Conservation (phyloP, 2,329 filamentous ascomycete species). For the Aspergillus sp. region DNA sequence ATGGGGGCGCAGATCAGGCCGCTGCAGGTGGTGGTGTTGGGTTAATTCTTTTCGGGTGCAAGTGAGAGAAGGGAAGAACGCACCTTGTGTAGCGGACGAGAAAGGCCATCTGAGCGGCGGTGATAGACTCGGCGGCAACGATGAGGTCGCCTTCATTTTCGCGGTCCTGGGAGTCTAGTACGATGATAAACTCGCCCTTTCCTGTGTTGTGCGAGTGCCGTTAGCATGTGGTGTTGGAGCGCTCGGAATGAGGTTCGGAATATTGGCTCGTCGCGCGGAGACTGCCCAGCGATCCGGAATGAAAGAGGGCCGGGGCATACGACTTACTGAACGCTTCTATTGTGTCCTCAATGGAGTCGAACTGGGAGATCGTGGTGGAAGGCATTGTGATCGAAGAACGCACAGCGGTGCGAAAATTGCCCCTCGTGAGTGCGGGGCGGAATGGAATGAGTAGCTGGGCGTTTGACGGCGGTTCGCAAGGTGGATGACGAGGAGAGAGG, state of each 20-base stretch:
- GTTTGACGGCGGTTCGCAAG: background rate
- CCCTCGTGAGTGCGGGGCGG: conserved; percentile 22
- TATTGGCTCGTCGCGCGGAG: background rate
- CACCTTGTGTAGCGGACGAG: conserved; percentile 81
- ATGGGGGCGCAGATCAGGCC: conserved; percentile 91
- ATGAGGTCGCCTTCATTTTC: conserved; percentile 99
- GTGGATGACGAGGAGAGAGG: background rate
- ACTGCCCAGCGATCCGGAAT: background rate
- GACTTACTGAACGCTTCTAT: conserved; percentile 42
- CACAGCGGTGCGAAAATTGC: conserved; percentile 16
- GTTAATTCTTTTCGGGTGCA: background rate
- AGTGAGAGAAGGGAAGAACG: background rate
- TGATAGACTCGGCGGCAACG: conserved; percentile 82
- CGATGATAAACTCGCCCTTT: conserved; percentile 88
- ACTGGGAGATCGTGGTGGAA: conserved; percentile 33
- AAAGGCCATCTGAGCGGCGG: conserved; percentile 90
- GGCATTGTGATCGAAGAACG: conserved; percentile 27
- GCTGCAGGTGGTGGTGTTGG: conserved; percentile 37
- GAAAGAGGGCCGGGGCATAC: background rate
- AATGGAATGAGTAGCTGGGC: background rate
- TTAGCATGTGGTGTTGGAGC: background rate
- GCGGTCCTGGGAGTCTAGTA: conserved; percentile 86
- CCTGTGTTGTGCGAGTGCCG: conserved; percentile 41
- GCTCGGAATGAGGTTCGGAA: background rate
- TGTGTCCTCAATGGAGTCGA: conserved; percentile 44